A percentile compares a stretch with the other conserved stretches of the same genome.
phyloP scores from a whole-genome alignment of 345 rosid genomes.

The Rubroshorea leprosula region DNA sequence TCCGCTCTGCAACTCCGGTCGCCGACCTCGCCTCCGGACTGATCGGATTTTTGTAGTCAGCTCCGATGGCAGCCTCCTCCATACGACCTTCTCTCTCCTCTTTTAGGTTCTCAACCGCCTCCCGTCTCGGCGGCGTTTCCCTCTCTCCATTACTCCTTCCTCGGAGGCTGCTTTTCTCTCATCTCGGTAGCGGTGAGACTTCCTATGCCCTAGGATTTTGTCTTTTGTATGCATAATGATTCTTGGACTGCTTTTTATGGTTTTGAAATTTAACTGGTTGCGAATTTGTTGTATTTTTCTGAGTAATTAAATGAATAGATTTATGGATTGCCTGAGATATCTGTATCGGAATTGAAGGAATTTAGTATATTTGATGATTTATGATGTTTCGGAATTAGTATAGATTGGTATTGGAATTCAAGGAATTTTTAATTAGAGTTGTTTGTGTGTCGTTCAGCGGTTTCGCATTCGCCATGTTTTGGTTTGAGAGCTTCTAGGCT shows the following conservation, averaged over 20 bases:
- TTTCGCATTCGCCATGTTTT: slow-evolving; percentile 43
- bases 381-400: not conserved
- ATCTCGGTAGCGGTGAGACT: slow-evolving; percentile 42
- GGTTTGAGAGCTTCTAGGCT: slow-evolving; percentile 40
- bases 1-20: not conserved
- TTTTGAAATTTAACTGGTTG: no score
- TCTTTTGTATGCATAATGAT: not conserved
- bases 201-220: not conserved
- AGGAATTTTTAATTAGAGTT: not conserved
- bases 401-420: not conserved
- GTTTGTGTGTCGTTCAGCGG: slow-evolving; percentile 36
- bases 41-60: slow-evolving; percentile 45
- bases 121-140: slow-evolving; percentile 31
- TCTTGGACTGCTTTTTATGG: not conserved
- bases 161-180: slow-evolving; percentile 38
- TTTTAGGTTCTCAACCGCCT: slow-evolving; percentile 29
- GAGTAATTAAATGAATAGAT: no score
- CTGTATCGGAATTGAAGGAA: not conserved
- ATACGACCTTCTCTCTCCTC: slow-evolving; percentile 61
- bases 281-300: no score
- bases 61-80: slow-evolving; percentile 81
- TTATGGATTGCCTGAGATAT: no score
- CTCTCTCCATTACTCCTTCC: slow-evolving; percentile 30
- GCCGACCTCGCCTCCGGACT: not conserved
- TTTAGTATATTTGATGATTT: not conserved